phyloP scores from a whole-genome alignment of 345 rosid genomes.

The Eucalyptus marginata region DNA sequence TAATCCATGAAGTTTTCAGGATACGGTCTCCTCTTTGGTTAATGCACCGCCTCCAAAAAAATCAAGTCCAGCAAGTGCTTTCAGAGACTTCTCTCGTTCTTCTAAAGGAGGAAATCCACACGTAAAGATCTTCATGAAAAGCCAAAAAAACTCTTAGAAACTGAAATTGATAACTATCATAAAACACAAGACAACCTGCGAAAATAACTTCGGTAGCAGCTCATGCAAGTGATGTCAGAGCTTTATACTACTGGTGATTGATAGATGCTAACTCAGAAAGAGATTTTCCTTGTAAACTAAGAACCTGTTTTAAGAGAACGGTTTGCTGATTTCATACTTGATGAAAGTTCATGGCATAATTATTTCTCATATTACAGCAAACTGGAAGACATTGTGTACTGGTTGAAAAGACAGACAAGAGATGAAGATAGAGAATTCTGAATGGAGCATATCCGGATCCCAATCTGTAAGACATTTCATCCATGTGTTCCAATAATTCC shows the following conservation, averaged over 20 bases:
- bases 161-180: neutral
- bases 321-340: neutral
- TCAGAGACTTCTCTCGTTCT: conserved; percentile 68
- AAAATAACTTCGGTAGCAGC: neutral
- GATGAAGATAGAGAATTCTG: neutral
- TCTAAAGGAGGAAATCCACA: conserved; percentile 96
- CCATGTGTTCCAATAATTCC: neutral
- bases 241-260: neutral
- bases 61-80: conserved; percentile 55
- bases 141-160: neutral
- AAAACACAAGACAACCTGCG: neutral
- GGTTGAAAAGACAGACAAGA: neutral
- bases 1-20: conserved; percentile 2
- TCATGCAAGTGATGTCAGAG: neutral
- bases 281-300: neutral
- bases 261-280: neutral
- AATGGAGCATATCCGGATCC: neutral
- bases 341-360: neutral
- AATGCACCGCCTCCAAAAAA: conserved; percentile 75
- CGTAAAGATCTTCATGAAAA: conserved; percentile 46
- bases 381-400: neutral
- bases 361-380: neutral
- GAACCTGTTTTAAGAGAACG: neutral
- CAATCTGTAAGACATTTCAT: neutral
- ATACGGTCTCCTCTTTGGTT: conserved; percentile 80